Evolutionary conservation across 495 filamentous ascomycete species (phyloP).

Genomic region (Xylaria intraflava): DNA sequence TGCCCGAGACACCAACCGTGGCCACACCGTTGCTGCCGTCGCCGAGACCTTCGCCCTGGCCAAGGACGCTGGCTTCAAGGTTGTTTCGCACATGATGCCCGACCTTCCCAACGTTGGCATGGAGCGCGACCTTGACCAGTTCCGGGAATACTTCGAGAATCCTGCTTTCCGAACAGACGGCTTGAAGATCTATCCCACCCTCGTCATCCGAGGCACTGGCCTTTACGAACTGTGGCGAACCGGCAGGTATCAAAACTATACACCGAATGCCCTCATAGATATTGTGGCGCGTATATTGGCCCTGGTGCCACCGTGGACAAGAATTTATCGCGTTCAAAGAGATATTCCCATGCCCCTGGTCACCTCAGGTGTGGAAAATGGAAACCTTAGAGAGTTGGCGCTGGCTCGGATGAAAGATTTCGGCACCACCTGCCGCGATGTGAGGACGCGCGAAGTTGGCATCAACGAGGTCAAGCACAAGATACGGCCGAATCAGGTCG

Average conservation of each 20-base stretch:
- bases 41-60: constrained; percentile 90
- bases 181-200: constrained; percentile 94
- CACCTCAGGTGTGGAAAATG: constrained; percentile 94
- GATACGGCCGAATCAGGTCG: constrained; percentile 91
- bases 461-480: constrained; percentile 99
- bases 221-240: constrained; percentile 97
- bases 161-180: constrained; percentile 96
- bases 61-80: constrained; percentile 97
- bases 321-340: constrained; percentile 96
- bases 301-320: constrained; percentile 92
- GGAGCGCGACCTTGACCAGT: constrained; percentile 95
- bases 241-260: constrained; percentile 96
- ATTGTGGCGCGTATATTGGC: constrained; percentile 92
- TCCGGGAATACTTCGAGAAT: constrained; percentile 96
- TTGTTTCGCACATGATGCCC: constrained; percentile 99
- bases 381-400: constrained; percentile 88
- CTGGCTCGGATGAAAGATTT: constrained; percentile 97
- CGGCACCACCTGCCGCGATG: constrained; percentile 92
- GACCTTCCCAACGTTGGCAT: constrained; percentile 97
- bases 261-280: constrained; percentile 90
- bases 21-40: constrained; percentile 90
- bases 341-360: constrained; percentile 99
- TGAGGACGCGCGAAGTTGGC: constrained; percentile 94
- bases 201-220: constrained; percentile 94
- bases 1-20: constrained; percentile 94